Evolutionary conservation across 257 asterid genomes (phyloP).

Genomic region (Solanum appendiculatum): DNA sequence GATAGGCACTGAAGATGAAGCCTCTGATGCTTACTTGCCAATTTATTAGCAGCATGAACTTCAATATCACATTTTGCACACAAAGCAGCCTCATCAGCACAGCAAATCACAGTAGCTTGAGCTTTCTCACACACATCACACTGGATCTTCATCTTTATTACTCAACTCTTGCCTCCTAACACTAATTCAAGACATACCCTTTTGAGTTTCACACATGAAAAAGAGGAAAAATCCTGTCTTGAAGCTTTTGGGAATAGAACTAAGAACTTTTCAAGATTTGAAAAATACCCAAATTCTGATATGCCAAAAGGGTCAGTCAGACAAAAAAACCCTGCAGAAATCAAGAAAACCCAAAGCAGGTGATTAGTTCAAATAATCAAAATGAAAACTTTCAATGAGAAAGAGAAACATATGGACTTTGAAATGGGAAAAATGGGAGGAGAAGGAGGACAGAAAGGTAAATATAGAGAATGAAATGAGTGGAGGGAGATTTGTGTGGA

Average conservation of each 20-base stretch:
- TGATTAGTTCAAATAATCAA: neutral
- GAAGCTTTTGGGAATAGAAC: neutral
- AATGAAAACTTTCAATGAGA: neutral
- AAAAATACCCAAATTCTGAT: neutral
- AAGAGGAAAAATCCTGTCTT: neutral
- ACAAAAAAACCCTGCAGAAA: neutral
- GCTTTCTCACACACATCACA: conserved; percentile 99
- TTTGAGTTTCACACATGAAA: neutral
- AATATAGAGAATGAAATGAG: neutral
- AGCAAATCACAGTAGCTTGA: conserved; percentile 86
- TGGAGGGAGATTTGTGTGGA: neutral
- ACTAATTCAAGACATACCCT: neutral
- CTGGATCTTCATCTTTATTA: conserved; percentile 76
- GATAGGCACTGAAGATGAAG: conserved; percentile 74
- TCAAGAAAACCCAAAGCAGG: neutral
- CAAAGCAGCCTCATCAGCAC: conserved; percentile 98
- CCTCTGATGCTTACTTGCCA: conserved; percentile 96
- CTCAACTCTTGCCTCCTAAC: neutral
- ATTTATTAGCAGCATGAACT: conserved; percentile 91
- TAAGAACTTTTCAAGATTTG: neutral
- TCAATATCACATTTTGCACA: conserved; percentile 77
- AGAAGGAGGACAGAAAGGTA: neutral
- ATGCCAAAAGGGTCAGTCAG: neutral
- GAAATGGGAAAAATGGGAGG: neutral
- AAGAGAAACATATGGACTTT: neutral